Evolutionary conservation across 2,329 filamentous ascomycete species (phyloP).

Genomic region (Pyrenochaeta sp.): DNA sequence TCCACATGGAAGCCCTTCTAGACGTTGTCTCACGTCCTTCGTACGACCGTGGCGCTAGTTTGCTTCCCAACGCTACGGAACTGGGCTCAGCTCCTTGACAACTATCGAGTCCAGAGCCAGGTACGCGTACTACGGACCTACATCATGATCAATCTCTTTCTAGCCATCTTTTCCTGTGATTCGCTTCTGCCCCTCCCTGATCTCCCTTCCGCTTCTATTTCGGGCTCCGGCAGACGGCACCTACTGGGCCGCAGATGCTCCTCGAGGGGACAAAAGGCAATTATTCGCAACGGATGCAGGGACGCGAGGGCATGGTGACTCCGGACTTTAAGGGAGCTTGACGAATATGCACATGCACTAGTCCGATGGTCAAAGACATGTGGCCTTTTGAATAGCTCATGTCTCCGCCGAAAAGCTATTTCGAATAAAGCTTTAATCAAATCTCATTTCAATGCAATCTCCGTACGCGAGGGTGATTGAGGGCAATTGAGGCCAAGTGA

Average conservation of each 20-base stretch:
- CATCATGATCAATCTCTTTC: slow-evolving; percentile 9
- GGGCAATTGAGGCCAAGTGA: slow-evolving; percentile 6
- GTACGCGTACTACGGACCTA: slow-evolving; percentile 20
- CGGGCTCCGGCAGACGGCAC: slow-evolving; percentile 15
- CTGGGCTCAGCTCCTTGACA: slow-evolving; percentile 23
- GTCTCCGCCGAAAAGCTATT: slow-evolving; percentile 12
- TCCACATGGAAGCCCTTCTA: neutral
- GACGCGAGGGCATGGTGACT: slow-evolving; percentile 13
- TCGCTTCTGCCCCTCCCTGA: slow-evolving; percentile 11
- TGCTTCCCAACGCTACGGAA: slow-evolving; percentile 22
- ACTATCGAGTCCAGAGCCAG: slow-evolving; percentile 13
- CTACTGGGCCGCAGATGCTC: slow-evolving; percentile 7
- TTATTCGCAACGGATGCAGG: slow-evolving; percentile 17
- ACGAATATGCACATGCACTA: slow-evolving; percentile 17
- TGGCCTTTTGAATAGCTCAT: slow-evolving; percentile 12
- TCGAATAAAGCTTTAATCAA: slow-evolving; percentile 23
- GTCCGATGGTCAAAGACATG: slow-evolving; percentile 14
- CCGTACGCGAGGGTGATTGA: slow-evolving; percentile 13
- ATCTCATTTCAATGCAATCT: slow-evolving; percentile 28
- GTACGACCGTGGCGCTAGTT: slow-evolving; percentile 20
- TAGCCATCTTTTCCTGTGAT: slow-evolving; percentile 8
- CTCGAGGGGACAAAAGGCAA: slow-evolving; percentile 17
- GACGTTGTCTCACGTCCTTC: slow-evolving; percentile 10
- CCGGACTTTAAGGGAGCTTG: slow-evolving; percentile 20
- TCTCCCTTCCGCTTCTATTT: slow-evolving; percentile 23